Percentiles rank a stretch among this genome's conserved stretches.
These are phyloP conservation scores for Cyclotella choctawhatcheeana DNA, from an alignment of 108 stramenopile genomes.

Conservation along the genomic window DNA sequence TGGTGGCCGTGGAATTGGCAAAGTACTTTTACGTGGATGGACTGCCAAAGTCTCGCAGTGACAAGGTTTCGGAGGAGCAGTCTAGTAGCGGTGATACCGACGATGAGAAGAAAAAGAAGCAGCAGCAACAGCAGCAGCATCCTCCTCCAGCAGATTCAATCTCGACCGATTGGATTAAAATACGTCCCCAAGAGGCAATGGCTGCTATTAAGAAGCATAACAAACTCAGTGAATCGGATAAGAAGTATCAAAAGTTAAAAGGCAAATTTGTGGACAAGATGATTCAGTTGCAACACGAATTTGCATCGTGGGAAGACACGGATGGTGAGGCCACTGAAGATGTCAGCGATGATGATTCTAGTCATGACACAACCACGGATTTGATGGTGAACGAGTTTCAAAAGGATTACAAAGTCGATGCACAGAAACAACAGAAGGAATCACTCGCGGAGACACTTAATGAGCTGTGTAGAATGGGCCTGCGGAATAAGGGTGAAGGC, in stretches of 20 bases:
- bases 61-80: no score
- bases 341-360: conserved; percentile 7
- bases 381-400: conserved; percentile 38
- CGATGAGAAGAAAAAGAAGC: no score
- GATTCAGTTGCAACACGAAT: conserved; percentile 44
- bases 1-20: conserved; percentile 51
- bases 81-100: neutral
- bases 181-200: conserved; percentile 5
- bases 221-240: conserved; percentile 19
- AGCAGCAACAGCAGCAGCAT: no score
- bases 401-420: conserved; percentile 25
- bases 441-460: conserved; percentile 34
- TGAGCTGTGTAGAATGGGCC: conserved; percentile 30
- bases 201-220: conserved; percentile 19
- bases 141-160: neutral
- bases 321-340: neutral
- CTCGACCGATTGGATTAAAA: neutral
- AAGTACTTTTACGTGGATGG: conserved; percentile 51
- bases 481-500: conserved; percentile 17
- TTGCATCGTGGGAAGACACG: conserved; percentile 37
- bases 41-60: no score
- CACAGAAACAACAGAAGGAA: conserved; percentile 30
- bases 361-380: conserved; percentile 23
- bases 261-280: conserved; percentile 35
- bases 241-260: conserved; percentile 34